Evolutionary conservation across 139 green algal species (phyloP), one percentile per base, ranked within the genome.

Genomic region (Pleodorina starrii): DNA sequence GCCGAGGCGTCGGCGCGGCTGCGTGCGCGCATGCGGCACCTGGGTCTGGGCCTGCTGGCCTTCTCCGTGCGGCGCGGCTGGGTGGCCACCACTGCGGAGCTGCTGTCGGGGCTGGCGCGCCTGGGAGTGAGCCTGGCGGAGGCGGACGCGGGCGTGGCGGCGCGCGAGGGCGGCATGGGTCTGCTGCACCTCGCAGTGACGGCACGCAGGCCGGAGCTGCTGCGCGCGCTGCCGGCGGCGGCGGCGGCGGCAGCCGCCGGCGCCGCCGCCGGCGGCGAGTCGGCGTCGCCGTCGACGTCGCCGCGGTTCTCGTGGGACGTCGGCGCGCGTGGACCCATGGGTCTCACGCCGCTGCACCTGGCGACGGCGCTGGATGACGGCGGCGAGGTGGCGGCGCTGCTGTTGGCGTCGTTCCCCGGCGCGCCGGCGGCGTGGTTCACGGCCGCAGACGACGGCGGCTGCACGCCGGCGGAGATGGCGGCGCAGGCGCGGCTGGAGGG

Each of bases 331-430:
- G 79, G 79, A 29, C 79, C 79, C 40, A 23, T 27, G 25, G 79
- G 79, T n/a, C 40, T 86, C 0, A 86, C 79, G 57, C 57, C 79
- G 57, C 79, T 86, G 57, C 79, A 86, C 79, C 10, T 86, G 21
- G 59, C 57, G 9, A 43, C 38, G 2, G 79, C 79, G 29, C 40
- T 86, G 7, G 54, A 86, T 10, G 79, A 86, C 57, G 57, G 79
- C 25, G 79, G 79, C 25, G 57, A 42, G 57, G 12, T 75, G 79
- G 79, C 36, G 36, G 32, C 36, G 79, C 14, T 44, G 57, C 54
- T 86, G 79, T 40, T 86, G 36, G 40, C 75, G 57, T 1, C 12
- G 9, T 74, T 75, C 40, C 79, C 79, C 2, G 38, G 43, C 9
- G 79, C 79, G 79, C 38, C 57, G 40, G 5, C 11, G 57, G 38